Evolutionary conservation across 1,284 basidiomycete genomes (phyloP), one percentile per base, ranked within the genome.

Genomic region (Phellopilus nigrolimitatus): DNA sequence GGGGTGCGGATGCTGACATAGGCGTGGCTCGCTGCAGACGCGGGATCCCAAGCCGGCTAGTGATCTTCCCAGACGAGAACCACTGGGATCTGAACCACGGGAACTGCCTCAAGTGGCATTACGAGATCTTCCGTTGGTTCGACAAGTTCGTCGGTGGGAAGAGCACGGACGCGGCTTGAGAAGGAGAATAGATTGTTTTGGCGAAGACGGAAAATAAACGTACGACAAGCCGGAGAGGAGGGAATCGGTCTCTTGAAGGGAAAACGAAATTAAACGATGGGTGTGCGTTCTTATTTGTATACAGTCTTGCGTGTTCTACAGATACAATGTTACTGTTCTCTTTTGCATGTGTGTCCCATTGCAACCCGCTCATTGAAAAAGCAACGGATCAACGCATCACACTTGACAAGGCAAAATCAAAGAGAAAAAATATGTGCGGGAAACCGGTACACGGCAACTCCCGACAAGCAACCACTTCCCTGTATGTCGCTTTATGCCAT

Each of bases 1-100:
- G 39, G 57, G 47, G 19, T 22, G 21, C 13, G 51, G 60, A 49
- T 4, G 17, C 24, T 21, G 25, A 27, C 22, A 31, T 50, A 51
- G n/a, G n/a, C n/a, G n/a, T 5, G 33, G 28, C 24, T 13, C 42
- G 59, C n/a, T 56, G 45, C 54, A 91, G 91, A 59, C 78, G 75
- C 46, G 82, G 80, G 10, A 70, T 97, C 25, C 88, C 88, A 3
- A 88, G 82, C 56, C 80, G 94, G 45, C 75, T 97, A 43, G 78
- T 97, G 8, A 82, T 94, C 59, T 97, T 97, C 78, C 89, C 89
- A 0, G 84, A 91, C 61, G 94, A 97, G 72, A 95, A 95, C 62
- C 93, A 95, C 66, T 95, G 90, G 90, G 88, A 90, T 7, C 59
- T 87, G 54, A 78, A 88, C 51, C 83, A 84, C 56, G 82, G 82